A percentile compares a stretch with the other conserved stretches of the same genome.
Evolutionary conservation across 2,329 filamentous ascomycete species (phyloP).

Genomic region (Epichloe typhina): DNA sequence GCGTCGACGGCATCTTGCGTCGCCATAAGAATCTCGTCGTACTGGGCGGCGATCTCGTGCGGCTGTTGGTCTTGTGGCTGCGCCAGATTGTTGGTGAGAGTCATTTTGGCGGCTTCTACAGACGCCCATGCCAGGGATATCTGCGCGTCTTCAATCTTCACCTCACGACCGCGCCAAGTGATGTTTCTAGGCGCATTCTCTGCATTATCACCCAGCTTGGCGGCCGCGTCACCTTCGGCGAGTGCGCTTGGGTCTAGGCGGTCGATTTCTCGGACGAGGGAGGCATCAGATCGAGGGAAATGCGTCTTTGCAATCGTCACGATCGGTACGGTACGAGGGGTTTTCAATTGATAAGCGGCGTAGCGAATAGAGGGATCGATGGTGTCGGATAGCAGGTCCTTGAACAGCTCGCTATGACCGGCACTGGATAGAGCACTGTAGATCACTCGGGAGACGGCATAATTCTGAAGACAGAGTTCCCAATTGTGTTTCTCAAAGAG

Average conservation of each 20-base stretch:
- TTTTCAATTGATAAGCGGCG: slow-evolving; percentile 81
- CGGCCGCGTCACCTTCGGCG: slow-evolving; percentile 35
- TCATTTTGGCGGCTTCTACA: slow-evolving; percentile 42
- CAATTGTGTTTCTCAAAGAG: slow-evolving; percentile 82
- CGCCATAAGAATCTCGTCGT: slow-evolving; percentile 79
- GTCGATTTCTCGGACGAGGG: slow-evolving; percentile 55
- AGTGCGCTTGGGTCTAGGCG: slow-evolving; percentile 56
- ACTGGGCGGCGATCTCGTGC: slow-evolving; percentile 67
- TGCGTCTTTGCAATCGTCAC: slow-evolving; percentile 64
- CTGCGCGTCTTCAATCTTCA: slow-evolving; percentile 82
- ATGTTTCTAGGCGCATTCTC: slow-evolving; percentile 59
- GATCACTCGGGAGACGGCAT: slow-evolving; percentile 65
- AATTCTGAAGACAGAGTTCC: slow-evolving; percentile 63
- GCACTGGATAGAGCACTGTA: slow-evolving; percentile 61
- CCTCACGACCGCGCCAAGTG: slow-evolving; percentile 72
- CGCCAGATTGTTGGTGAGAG: slow-evolving; percentile 34
- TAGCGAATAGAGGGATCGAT: slow-evolving; percentile 91
- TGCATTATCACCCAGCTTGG: slow-evolving; percentile 34
- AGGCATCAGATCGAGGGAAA: slow-evolving; percentile 53
- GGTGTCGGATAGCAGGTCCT: slow-evolving; percentile 71
- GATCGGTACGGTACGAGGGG: slow-evolving; percentile 74
- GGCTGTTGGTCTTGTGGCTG: slow-evolving; percentile 30
- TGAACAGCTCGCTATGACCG: slow-evolving; percentile 58
- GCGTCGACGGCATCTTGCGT: slow-evolving; percentile 92
- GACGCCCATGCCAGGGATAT: slow-evolving; percentile 74